phyloP scores from a whole-genome alignment of 306 rosid species.

The Fagus crenata region DNA sequence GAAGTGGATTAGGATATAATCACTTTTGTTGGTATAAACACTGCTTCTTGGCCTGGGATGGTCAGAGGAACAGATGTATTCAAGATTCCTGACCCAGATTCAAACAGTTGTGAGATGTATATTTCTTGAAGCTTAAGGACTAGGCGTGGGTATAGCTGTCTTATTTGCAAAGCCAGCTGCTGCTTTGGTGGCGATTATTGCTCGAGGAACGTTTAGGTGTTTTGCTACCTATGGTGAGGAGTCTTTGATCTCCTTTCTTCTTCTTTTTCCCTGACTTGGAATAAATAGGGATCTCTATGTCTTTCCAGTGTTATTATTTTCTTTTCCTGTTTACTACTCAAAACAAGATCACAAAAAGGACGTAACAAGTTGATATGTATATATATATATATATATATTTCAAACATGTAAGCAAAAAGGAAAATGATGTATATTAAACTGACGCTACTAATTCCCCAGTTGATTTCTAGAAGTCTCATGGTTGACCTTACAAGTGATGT shows the following conservation, averaged over 20 bases:
- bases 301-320: constrained; percentile 8
- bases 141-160: constrained; percentile 19
- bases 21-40: constrained; percentile 3
- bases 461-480: background rate
- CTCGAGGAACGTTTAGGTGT: constrained; percentile 34
- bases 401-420: too few species aligned
- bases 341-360: background rate
- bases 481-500: background rate
- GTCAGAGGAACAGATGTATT: constrained; percentile 32
- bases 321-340: constrained; percentile 6
- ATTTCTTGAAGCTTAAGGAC: constrained; percentile 35
- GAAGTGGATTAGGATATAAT: background rate
- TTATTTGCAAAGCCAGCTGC: constrained; percentile 36
- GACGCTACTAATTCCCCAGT: background rate
- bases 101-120: constrained; percentile 35
- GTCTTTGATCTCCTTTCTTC: constrained; percentile 33
- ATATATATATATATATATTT: background rate
- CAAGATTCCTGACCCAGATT: constrained; percentile 32
- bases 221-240: constrained; percentile 47
- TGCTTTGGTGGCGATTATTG: constrained; percentile 34
- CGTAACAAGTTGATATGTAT: background rate
- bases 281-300: constrained; percentile 17
- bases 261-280: constrained; percentile 19
- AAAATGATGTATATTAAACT: too few species aligned
- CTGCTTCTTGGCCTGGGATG: constrained; percentile 17